Base-by-base conservation (phyloP, 2,329 filamentous ascomycete genomes). In the Beauveria varroae region DNA sequence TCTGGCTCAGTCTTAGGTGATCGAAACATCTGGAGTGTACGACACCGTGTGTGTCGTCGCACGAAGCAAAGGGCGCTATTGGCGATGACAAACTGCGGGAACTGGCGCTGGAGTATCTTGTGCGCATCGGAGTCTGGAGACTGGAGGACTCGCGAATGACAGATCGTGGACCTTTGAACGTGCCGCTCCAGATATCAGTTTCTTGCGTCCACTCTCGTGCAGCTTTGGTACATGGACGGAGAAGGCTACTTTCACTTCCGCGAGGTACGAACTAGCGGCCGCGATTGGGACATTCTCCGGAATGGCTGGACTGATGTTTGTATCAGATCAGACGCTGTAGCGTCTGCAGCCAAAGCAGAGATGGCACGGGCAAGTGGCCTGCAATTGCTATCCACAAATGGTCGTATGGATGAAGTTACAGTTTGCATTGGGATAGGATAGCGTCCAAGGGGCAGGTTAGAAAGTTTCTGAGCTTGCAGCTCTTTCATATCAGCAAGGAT, bases 271-370 rank as follows among this genome's bases (percentile, higher is more conserved):
- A 54, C 47, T 7, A 41, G 20, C 51, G 24, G 41, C 46, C 50
- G 46, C 1, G 56, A 53, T 40, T 70, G 67, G 66, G 65, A 71
- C 26, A 47, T 57, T 12, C 49, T 67, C 7, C 74, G 72, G 72
- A 65, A 70, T 14, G 41, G 62, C n/a, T 74, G 71, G 72, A 20
- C 71, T 47, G 61, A 65, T 1, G 62, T 64, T 14, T 37, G 58
- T n/a, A 26, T 22, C 3, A 34, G 8, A 30, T 28, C n/a, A 8
- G 49, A 51, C n/a, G 28, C 18, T 12, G 37, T 26, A 30, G 18
- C n/a, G 34, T 51, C 16, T 22, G 14, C 40, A 22, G 26, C 24
- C 18, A 43, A 12, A 37, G 24, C 5, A 20, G 47, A 59, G n/a
- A n/a, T n/a, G n/a, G 10, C 49, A 16, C 20, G 10, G 34, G 22